Evolutionary conservation across 2,329 filamentous ascomycete species (phyloP), one percentile per base, ranked within the genome.

Genomic region (Neodidymelliopsis sp.): DNA sequence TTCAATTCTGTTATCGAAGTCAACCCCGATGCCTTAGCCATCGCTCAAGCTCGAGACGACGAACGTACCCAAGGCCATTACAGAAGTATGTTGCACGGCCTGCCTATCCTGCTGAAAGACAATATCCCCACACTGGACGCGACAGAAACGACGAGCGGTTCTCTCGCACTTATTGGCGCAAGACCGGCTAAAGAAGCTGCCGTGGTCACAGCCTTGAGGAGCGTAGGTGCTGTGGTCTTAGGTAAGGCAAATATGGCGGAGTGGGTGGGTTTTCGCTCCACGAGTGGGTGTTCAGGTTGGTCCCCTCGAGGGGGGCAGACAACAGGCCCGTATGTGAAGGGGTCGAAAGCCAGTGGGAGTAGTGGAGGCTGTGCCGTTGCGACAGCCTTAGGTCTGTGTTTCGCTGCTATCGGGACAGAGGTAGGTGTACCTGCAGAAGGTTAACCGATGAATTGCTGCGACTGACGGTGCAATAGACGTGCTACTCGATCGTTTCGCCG

Each of bases 161-260:
- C 84, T 0, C 84, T 79, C 49, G 80, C 83, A 0, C 74, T 89
- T 0, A 55, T 84, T 0, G 83, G 83, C 0, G 78, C 84, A 7
- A 79, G 74, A 54, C 75, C 82, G 0, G 71, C 76, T 7, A 51
- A 65, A n/a, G 85, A 88, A 57, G 79, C 79, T n/a, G 81, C 80
- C 0, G 70, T 87, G 2, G 81, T 78, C 1, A 70, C 72, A 11
- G 84, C 82, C 56, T 73, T 88, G 10, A 75, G 83, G 43, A 71
- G 78, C 29, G 80, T 80, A 2, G 84, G 85, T 1, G 80, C 78
- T 2, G 73, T 88, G 22, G 79, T 88, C 20, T 70, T 89, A 0
- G 86, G 85, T 15, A 88, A 88, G 68, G 74, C 82, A 0, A 84
- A 83, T 50, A 63, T 87, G 40, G 82, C 78, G 2, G 79, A 87